Evolutionary conservation across 768 basidiomycete genomes (phyloP), one percentile per base, ranked within the genome.

Genomic region (Suillus hirtellus): DNA sequence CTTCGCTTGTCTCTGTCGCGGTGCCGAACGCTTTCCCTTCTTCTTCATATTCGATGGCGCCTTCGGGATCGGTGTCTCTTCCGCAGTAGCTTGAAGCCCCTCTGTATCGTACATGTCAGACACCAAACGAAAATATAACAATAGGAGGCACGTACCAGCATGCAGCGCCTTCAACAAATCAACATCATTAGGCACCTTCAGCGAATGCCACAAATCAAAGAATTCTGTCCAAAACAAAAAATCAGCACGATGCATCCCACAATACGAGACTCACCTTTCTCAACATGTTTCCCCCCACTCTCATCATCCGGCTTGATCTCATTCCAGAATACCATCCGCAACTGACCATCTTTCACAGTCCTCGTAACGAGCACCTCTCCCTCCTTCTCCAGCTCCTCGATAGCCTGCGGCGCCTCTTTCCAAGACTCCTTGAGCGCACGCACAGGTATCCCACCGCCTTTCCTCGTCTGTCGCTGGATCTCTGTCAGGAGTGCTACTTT

Each of bases 241-340:
- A 50, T 66, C 8, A 70, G 64, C 38, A 59, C 24, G 11, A 27
- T 15, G n/a, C 24, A 24, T 34, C 37, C 24, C 2, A 47, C 19
- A 55, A 34, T 27, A 24, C 7, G 4, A 14, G 31, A 71, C 82
- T 60, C 62, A 89, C 94, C 94, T 81, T 93, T 86, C 76, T 95
- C 93, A 4, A 95, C 86, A n/a, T 76, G 75, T 66, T 82, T 82
- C 2, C 89, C 89, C 4, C 89, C 92, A 56, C 77, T 81, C 50
- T 91, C 88, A 66, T 90, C 89, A 34, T 81, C 86, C 1, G 89
- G 87, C 70, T 91, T 90, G 64, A 94, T 84, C 74, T 95, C 93
- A 66, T 95, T 95, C 89, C 89, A 95, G 68, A 93, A 94, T 1
- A 93, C 93, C 86, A 91, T 89, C 59, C 88, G 83, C 71, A 91